A percentile compares a stretch with the other conserved stretches of the same genome.
Evolutionary conservation across 2,329 filamentous ascomycete species (phyloP).

Genomic region (Chaetomium globosum): DNA sequence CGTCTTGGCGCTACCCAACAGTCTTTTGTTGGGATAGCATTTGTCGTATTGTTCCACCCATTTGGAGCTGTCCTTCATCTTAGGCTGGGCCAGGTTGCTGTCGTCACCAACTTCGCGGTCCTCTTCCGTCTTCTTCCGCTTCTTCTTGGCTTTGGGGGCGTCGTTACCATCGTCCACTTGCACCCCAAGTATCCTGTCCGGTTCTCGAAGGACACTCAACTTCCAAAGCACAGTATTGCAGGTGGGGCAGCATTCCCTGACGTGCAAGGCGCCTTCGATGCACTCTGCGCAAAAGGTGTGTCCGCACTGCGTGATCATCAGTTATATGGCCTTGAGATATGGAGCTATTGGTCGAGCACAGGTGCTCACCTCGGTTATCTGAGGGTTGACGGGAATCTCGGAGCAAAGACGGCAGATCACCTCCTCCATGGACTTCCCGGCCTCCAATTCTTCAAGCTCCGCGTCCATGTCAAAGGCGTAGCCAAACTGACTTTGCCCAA

Average conservation of each 20-base stretch:
- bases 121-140: conserved; percentile 3
- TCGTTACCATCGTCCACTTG: neutral
- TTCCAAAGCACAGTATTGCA: neutral
- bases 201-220: neutral
- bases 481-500: conserved; percentile 15
- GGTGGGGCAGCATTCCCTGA: neutral
- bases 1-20: conserved; percentile 41
- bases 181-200: neutral
- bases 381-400: neutral
- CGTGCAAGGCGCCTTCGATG: neutral
- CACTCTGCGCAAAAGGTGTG: conserved; percentile 21
- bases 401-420: conserved; percentile 17
- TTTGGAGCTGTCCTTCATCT: neutral
- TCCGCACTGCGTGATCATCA: conserved; percentile 7
- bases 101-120: conserved; percentile 35
- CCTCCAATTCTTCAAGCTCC: conserved; percentile 7
- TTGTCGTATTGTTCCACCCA: conserved; percentile 30
- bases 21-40: neutral
- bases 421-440: neutral
- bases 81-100: conserved; percentile 28
- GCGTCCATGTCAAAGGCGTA: conserved; percentile 15
- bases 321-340: neutral
- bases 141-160: neutral
- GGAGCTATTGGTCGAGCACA: neutral
- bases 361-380: conserved; percentile 19